Percentiles rank a stretch among this genome's conserved stretches.
phyloP scores from a whole-genome alignment of 768 basidiomycete species.

The Multifurca ochricompacta region DNA sequence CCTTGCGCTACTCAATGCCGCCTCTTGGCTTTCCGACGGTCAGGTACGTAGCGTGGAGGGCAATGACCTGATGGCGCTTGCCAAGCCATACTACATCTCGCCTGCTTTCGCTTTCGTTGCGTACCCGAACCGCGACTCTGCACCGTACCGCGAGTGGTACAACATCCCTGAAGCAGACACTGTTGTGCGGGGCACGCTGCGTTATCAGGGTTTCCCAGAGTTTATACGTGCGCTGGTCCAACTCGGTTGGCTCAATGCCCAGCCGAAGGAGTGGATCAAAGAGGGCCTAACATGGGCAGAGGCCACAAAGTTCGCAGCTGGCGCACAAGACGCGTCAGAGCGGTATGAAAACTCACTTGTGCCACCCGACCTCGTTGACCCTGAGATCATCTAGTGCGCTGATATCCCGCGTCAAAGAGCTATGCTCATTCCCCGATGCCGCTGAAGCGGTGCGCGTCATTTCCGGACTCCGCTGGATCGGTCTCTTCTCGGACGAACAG shows the following conservation, averaged over 20 bases:
- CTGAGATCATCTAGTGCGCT: constrained; percentile 46
- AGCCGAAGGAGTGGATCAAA: constrained; percentile 69
- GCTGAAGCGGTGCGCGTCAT: constrained; percentile 70
- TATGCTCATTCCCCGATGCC: constrained; percentile 66
- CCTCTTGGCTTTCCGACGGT: constrained; percentile 65
- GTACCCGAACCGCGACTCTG: constrained; percentile 94
- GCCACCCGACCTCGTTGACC: background rate
- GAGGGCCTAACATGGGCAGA: constrained; percentile 75
- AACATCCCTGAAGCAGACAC: constrained; percentile 91
- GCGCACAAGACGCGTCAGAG: constrained; percentile 61
- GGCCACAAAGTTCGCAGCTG: constrained; percentile 67
- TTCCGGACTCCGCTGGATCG: constrained; percentile 89
- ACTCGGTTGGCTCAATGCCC: constrained; percentile 78
- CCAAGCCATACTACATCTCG: constrained; percentile 90
- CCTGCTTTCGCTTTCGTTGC: constrained; percentile 95
- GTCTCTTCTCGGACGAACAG: constrained; percentile 71
- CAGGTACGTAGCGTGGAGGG: constrained; percentile 63
- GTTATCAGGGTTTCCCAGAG: constrained; percentile 95
- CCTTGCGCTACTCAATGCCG: constrained; percentile 87
- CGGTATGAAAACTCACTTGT: constrained; percentile 35
- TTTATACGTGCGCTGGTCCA: constrained; percentile 84
- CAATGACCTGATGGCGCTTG: constrained; percentile 79
- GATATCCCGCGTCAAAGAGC: constrained; percentile 56
- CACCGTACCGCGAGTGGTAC: constrained; percentile 87
- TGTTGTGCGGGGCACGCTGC: constrained; percentile 83